A percentile compares a stretch with the other conserved stretches of the same genome.
Evolutionary conservation across 2,329 filamentous ascomycete genomes (phyloP).

Genomic region (Epichloe uncinata): DNA sequence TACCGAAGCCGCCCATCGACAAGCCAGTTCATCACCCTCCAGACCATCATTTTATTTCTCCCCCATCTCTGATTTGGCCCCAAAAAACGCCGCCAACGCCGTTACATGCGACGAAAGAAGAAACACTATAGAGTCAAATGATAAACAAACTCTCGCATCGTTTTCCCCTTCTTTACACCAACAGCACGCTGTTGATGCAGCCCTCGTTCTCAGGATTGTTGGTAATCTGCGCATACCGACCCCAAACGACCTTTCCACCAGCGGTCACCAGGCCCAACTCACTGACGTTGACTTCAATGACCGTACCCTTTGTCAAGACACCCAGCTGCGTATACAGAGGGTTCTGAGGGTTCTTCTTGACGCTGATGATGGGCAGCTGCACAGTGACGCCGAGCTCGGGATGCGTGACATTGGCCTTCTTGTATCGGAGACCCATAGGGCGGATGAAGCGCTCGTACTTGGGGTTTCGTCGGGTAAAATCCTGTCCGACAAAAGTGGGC

Average conservation of each 20-base stretch:
- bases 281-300: conserved; percentile 81
- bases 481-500: conserved; percentile 64
- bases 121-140: background rate
- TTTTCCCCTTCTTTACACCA: conserved; percentile 12
- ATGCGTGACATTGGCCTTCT: conserved; percentile 46
- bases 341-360: conserved; percentile 61
- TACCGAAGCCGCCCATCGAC: background rate
- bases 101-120: conserved; percentile 12
- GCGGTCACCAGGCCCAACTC: conserved; percentile 87
- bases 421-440: conserved; percentile 37
- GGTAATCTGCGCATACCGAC: conserved; percentile 50
- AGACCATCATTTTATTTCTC: background rate
- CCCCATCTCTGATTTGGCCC: background rate
- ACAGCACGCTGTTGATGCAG: conserved; percentile 28
- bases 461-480: conserved; percentile 80
- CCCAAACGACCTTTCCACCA: conserved; percentile 88
- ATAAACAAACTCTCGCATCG: background rate
- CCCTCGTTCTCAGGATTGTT: conserved; percentile 37
- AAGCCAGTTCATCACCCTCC: background rate
- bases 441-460: conserved; percentile 52
- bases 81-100: conserved; percentile 14
- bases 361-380: conserved; percentile 63
- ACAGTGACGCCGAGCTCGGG: conserved; percentile 78
- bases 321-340: conserved; percentile 87
- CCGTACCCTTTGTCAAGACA: conserved; percentile 69